Evolutionary conservation across 2,329 filamentous ascomycete genomes (phyloP).

Genomic region (Clathrospora elynae): DNA sequence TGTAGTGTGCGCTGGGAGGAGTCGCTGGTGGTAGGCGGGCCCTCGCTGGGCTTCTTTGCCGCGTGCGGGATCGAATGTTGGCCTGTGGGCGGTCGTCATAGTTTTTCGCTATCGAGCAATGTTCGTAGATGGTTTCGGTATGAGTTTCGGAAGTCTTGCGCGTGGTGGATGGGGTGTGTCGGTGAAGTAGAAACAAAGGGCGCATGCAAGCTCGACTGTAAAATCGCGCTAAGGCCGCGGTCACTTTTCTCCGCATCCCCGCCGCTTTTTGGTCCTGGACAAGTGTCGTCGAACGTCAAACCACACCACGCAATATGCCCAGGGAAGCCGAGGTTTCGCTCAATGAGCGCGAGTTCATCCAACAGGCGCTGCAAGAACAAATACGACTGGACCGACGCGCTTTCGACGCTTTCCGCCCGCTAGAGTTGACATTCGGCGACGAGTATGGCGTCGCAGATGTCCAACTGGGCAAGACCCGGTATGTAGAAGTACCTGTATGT

Average conservation of each 20-base stretch:
- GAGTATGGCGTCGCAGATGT: slow-evolving; percentile 91
- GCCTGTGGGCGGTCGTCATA: slow-evolving; percentile 70
- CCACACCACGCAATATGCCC: slow-evolving; percentile 67
- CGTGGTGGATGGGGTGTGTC: slow-evolving; percentile 13
- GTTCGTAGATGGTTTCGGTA: neutral
- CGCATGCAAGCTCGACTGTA: slow-evolving; percentile 11
- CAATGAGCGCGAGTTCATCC: slow-evolving; percentile 85
- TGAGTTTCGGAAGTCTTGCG: slow-evolving; percentile 42
- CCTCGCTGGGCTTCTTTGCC: slow-evolving; percentile 95
- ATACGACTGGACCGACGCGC: slow-evolving; percentile 82
- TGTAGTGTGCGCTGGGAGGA: slow-evolving; percentile 89
- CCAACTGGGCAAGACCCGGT: slow-evolving; percentile 88
- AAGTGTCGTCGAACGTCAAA: slow-evolving; percentile 8
- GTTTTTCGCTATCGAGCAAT: slow-evolving; percentile 14
- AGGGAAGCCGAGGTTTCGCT: slow-evolving; percentile 88
- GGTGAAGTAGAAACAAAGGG: slow-evolving; percentile 13
- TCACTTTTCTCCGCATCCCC: slow-evolving; percentile 31
- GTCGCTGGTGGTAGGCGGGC: slow-evolving; percentile 92
- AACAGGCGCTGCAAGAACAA: slow-evolving; percentile 79
- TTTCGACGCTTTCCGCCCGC: slow-evolving; percentile 77
- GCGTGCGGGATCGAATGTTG: slow-evolving; percentile 94
- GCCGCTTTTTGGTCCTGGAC: slow-evolving; percentile 33
- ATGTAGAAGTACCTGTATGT: slow-evolving; percentile 20
- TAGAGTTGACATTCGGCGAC: slow-evolving; percentile 82
- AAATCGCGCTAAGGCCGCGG: slow-evolving; percentile 22